Percentiles rank a stretch among this genome's conserved stretches.
Conservation (phyloP, 345 rosid species). For the Adansonia digitata region DNA sequence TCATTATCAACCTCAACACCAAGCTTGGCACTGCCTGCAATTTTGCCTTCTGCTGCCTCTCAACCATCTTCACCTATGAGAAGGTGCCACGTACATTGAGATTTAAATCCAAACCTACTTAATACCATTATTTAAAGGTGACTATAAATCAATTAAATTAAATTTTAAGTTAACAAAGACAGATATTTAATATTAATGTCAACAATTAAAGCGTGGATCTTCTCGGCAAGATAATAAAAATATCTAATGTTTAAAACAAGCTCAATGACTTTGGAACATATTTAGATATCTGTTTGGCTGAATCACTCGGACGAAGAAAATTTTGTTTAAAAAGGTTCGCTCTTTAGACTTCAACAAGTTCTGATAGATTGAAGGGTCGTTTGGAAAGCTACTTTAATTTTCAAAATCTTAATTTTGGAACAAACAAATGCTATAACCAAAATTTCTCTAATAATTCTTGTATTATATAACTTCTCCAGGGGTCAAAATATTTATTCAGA, state of each 20-base stretch:
- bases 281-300: background rate
- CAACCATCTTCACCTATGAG: background rate
- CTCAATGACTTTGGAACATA: background rate
- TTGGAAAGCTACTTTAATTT: too few species aligned
- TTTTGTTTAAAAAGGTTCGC: too few species aligned
- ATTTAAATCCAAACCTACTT: too few species aligned
- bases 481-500: too few species aligned
- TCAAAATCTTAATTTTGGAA: too few species aligned
- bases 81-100: too few species aligned
- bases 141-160: too few species aligned
- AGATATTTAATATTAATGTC: background rate
- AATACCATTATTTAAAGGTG: too few species aligned
- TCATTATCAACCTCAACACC: background rate
- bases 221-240: background rate
- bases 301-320: background rate
- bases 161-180: background rate
- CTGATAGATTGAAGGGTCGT: too few species aligned
- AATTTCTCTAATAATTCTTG: too few species aligned
- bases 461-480: too few species aligned
- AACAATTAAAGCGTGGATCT: background rate
- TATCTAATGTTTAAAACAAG: background rate
- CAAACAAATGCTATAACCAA: too few species aligned
- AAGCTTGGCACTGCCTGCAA: background rate
- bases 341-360: background rate
- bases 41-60: background rate